Evolutionary conservation across 2,329 filamentous ascomycete genomes (phyloP).

Genomic region (Talaromyces sp.): DNA sequence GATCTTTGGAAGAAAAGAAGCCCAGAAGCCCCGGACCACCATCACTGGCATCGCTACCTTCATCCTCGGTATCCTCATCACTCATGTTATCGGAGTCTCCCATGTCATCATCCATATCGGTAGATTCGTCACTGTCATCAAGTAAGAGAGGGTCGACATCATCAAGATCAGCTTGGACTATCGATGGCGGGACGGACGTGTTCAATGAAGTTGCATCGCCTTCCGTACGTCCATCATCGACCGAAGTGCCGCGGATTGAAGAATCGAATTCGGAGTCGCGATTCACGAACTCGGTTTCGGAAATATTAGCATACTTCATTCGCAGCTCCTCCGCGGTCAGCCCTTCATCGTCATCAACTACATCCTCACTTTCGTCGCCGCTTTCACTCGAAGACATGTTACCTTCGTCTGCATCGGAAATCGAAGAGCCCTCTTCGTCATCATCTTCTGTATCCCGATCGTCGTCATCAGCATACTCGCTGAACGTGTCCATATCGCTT

Average conservation of each 20-base stretch:
- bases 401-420: slow-evolving; percentile 51
- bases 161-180: slow-evolving; percentile 32
- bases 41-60: slow-evolving; percentile 46
- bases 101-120: slow-evolving; percentile 49
- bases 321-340: slow-evolving; percentile 47
- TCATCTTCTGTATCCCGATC: slow-evolving; percentile 4
- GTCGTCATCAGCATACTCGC: slow-evolving; percentile 41
- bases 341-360: slow-evolving; percentile 41
- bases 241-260: slow-evolving; percentile 21
- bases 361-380: slow-evolving; percentile 41
- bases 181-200: slow-evolving; percentile 27
- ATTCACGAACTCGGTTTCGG: slow-evolving; percentile 24
- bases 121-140: slow-evolving; percentile 46
- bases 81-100: slow-evolving; percentile 29
- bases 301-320: slow-evolving; percentile 45
- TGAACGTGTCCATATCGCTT: slow-evolving; percentile 68
- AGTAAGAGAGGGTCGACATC: slow-evolving; percentile 45
- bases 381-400: slow-evolving; percentile 48
- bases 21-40: slow-evolving; percentile 43
- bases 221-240: slow-evolving; percentile 21
- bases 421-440: slow-evolving; percentile 24
- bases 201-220: slow-evolving; percentile 22
- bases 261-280: slow-evolving; percentile 25
- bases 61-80: slow-evolving; percentile 39
- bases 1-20: slow-evolving; percentile 46